Evolutionary conservation across 768 basidiomycete genomes (phyloP), one percentile per base, ranked within the genome.

Genomic region (Kwoniella dejecticola): DNA sequence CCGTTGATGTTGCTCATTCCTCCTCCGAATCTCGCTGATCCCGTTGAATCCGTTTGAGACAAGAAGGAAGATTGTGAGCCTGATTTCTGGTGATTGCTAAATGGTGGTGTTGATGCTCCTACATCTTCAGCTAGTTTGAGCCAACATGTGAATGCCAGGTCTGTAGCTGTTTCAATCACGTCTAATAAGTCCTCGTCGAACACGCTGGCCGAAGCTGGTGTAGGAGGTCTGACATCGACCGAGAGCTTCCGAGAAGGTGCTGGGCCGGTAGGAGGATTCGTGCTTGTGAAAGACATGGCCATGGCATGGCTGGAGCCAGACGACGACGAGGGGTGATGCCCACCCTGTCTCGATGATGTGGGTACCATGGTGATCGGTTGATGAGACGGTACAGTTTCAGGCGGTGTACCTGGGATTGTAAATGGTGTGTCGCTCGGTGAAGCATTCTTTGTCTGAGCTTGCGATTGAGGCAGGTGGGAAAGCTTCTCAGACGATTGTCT

Each of bases 91-190:
- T 75, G 73, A 8, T 30, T 26, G 17, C 29, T 40, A 47, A 61
- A 57, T 8, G 63, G 53, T 15, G 68, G 68, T 5, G 71, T 50
- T 1, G 72, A 61, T 3, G 63, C 63, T 8, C 66, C 67, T n/a
- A 90, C 77, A 63, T 88, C 82, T 57, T 88, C 87, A 65, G 87
- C 86, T 74, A 92, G 85, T 82, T 88, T 84, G 60, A 86, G 82
- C 90, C 92, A 97, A 23, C 91, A 88, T 24, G 83, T 82, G 11
- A 89, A 88, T 10, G 91, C 92, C 12, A 88, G 83, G 23, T 89
- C 86, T 8, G 92, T 85, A 13, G 93, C 89, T 7, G 81, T 80
- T 66, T 87, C 87, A 77, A 96, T 87, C 26, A 89, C 87, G 60
- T 88, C 85, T 6, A 94, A 80, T 3, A 89, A 85, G 68, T 90